phyloP scores from a whole-genome alignment of 306 rosid species.

The cucumber (Cucumis sativus) region DNA sequence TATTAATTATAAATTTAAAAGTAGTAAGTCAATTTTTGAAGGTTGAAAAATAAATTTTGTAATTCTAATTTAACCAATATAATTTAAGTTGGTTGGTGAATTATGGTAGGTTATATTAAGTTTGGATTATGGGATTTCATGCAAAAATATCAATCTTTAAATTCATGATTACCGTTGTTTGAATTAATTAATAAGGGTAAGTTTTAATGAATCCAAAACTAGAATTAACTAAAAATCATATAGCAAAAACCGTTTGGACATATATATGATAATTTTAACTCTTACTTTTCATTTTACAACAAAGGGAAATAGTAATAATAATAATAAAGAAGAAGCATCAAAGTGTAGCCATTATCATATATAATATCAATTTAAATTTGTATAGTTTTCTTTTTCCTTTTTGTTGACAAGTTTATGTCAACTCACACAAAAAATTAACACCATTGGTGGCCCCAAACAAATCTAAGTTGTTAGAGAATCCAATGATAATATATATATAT shows the following conservation, averaged over 20 bases:
- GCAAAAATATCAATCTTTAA: no score
- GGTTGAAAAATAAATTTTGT: no score
- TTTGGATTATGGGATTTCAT: no score
- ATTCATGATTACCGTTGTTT: no score
- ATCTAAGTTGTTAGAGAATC: slow-evolving; percentile 4
- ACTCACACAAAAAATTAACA: neutral
- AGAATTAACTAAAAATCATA: neutral
- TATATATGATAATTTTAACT: neutral
- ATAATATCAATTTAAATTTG: neutral
- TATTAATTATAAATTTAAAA: no score
- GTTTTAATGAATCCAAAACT: no score
- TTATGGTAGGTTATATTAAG: no score
- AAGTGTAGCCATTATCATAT: neutral
- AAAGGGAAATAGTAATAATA: neutral
- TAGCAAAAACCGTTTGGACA: neutral
- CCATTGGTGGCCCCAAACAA: neutral
- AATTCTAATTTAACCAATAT: no score
- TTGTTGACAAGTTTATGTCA: neutral
- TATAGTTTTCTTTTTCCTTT: neutral
- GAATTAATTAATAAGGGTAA: no score
- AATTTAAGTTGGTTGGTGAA: no score
- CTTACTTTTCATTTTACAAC: neutral
- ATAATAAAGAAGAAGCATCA: neutral
- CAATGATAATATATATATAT: neutral
- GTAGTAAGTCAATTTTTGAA: no score